A percentile compares a stretch with the other conserved stretches of the same genome.
phyloP scores from a whole-genome alignment of 2,329 filamentous ascomycete species.

The Botrytis cinerea region DNA sequence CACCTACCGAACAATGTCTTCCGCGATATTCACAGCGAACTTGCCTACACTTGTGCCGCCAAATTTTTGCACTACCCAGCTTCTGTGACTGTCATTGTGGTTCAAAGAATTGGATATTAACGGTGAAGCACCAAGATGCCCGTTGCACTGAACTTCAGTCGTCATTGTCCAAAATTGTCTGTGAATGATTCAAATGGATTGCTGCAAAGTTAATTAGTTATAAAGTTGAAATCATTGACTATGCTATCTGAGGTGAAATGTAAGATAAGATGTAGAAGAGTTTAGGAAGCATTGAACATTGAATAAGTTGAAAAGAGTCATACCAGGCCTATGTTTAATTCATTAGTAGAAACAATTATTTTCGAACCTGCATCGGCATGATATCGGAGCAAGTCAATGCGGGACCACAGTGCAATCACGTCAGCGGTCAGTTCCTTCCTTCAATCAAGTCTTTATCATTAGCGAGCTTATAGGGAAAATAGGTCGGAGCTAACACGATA shows the following conservation, averaged over 20 bases:
- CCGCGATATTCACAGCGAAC: conserved; percentile 75
- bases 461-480: neutral
- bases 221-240: conserved; percentile 24
- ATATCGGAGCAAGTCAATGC: conserved; percentile 21
- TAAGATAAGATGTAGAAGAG: neutral
- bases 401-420: conserved; percentile 10
- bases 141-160: conserved; percentile 27
- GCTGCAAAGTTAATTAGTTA: conserved; percentile 24
- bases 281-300: neutral
- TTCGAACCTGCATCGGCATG: conserved; percentile 18
- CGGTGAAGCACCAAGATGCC: conserved; percentile 28
- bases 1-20: conserved; percentile 66
- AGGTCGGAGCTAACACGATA: conserved; percentile 15
- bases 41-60: conserved; percentile 95
- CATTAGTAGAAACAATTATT: conserved; percentile 18
- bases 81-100: conserved; percentile 41
- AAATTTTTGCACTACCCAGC: conserved; percentile 93
- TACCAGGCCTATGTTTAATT: conserved; percentile 7
- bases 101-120: conserved; percentile 26
- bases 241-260: neutral
- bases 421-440: neutral
- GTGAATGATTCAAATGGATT: conserved; percentile 15
- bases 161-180: conserved; percentile 31
- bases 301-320: conserved; percentile 17
- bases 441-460: conserved; percentile 11